phyloP scores from a whole-genome alignment of 2,329 filamentous ascomycete genomes.

The Fusarium proliferatum region DNA sequence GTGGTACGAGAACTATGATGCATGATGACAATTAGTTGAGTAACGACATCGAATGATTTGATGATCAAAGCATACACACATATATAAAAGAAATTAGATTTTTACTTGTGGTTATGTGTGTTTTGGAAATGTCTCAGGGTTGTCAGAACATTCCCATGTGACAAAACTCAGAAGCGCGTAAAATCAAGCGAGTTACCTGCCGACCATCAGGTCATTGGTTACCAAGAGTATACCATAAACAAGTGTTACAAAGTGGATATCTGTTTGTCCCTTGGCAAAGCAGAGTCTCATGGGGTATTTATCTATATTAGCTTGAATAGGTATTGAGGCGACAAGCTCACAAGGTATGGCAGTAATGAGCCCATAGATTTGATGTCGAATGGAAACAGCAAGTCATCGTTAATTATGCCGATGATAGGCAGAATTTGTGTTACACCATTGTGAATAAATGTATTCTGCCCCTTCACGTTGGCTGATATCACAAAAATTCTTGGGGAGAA shows the following conservation, averaged over 20 bases:
- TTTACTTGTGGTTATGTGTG: neutral
- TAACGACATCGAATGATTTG: slow-evolving; percentile 17
- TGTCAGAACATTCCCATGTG: neutral
- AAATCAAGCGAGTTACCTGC: neutral
- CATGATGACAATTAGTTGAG: neutral
- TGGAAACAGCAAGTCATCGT: neutral
- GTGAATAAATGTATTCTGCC: neutral
- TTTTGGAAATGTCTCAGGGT: neutral
- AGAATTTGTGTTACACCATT: neutral
- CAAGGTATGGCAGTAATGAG: neutral
- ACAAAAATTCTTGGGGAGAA: neutral
- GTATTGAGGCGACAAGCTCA: neutral
- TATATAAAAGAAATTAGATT: neutral
- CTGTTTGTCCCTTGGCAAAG: neutral
- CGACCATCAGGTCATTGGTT: neutral
- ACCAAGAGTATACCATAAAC: neutral
- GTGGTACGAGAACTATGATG: slow-evolving; percentile 8
- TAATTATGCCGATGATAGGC: neutral
- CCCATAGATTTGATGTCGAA: no score
- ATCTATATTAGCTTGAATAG: neutral
- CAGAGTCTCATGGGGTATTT: neutral
- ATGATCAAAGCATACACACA: neutral
- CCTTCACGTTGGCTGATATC: neutral
- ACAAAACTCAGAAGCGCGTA: neutral
- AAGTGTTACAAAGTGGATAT: neutral